phyloP scores from a whole-genome alignment of 805 yeast genomes.

The Tetrapisispora phaffii region DNA sequence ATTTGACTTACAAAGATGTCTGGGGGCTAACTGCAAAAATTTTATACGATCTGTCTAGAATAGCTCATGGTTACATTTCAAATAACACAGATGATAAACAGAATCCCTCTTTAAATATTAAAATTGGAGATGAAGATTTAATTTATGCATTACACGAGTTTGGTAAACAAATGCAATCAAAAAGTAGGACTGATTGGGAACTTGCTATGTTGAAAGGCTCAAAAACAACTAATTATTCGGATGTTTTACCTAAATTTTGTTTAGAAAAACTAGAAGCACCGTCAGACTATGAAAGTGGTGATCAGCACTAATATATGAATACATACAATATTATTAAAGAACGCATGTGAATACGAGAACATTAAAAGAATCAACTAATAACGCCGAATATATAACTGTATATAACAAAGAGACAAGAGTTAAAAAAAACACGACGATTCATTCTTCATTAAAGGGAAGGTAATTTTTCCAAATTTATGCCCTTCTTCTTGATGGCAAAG shows the following conservation, averaged over 20 bases:
- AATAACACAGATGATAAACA: constrained; percentile 16
- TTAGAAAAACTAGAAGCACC: constrained; percentile 7
- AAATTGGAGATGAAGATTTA: constrained; percentile 45
- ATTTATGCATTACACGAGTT: constrained; percentile 45
- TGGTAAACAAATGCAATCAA: constrained; percentile 45
- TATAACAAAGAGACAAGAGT: too few species aligned
- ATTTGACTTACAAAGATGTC: constrained; percentile 36
- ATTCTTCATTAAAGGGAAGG: neutral
- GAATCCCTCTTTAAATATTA: neutral
- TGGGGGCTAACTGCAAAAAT: constrained; percentile 83
- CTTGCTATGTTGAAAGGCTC: constrained; percentile 37
- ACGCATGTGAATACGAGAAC: neutral
- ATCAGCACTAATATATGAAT: neutral
- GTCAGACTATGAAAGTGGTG: constrained; percentile 1
- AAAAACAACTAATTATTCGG: constrained; percentile 21
- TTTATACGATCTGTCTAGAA: constrained; percentile 56
- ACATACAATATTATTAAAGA: neutral
- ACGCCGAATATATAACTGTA: neutral
- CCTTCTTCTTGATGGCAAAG: neutral
- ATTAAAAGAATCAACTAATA: neutral
- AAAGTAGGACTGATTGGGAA: constrained; percentile 45
- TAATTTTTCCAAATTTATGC: neutral
- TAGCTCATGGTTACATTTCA: constrained; percentile 35
- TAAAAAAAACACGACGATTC: neutral
- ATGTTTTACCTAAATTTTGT: constrained; percentile 27